Evolutionary conservation across 2,329 filamentous ascomycete species (phyloP).

Genomic region (Nannizziopsis barbatae): DNA sequence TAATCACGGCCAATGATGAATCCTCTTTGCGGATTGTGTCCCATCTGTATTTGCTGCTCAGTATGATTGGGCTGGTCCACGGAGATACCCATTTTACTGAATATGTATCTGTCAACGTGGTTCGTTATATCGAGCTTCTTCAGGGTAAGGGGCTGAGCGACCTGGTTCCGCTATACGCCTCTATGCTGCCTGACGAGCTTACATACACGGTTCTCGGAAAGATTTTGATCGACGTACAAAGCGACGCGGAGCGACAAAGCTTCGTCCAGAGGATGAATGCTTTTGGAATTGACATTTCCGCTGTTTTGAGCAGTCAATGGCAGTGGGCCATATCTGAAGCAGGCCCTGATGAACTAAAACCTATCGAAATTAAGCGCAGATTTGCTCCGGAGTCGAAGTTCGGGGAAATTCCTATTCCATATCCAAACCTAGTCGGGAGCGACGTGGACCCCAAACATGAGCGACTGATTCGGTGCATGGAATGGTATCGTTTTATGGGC

Average conservation of each 20-base stretch:
- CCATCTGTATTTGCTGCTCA: constrained; percentile 57
- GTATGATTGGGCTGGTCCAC: constrained; percentile 44
- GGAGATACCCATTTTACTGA: constrained; percentile 49
- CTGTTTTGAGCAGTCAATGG: constrained; percentile 62
- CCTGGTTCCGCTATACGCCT: constrained; percentile 77
- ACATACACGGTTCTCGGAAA: constrained; percentile 61
- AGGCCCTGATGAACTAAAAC: constrained; percentile 25
- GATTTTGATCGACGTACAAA: constrained; percentile 62
- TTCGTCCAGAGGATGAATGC: constrained; percentile 65
- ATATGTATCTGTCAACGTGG: constrained; percentile 52
- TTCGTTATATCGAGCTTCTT: constrained; percentile 70
- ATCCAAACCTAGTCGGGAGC: constrained; percentile 57
- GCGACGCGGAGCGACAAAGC: constrained; percentile 52
- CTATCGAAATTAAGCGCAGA: constrained; percentile 32
- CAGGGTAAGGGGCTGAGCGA: constrained; percentile 61
- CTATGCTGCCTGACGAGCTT: constrained; percentile 56
- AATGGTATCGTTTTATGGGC: constrained; percentile 71
- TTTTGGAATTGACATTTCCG: constrained; percentile 58
- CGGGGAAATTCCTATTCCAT: constrained; percentile 53
- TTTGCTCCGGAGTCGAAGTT: constrained; percentile 41
- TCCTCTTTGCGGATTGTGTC: constrained; percentile 57
- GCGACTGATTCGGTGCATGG: constrained; percentile 65
- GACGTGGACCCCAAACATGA: constrained; percentile 51
- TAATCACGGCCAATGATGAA: constrained; percentile 36
- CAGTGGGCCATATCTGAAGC: constrained; percentile 31